Base-by-base conservation (phyloP, 2,329 filamentous ascomycete species). In the Alternaria infectoria region DNA sequence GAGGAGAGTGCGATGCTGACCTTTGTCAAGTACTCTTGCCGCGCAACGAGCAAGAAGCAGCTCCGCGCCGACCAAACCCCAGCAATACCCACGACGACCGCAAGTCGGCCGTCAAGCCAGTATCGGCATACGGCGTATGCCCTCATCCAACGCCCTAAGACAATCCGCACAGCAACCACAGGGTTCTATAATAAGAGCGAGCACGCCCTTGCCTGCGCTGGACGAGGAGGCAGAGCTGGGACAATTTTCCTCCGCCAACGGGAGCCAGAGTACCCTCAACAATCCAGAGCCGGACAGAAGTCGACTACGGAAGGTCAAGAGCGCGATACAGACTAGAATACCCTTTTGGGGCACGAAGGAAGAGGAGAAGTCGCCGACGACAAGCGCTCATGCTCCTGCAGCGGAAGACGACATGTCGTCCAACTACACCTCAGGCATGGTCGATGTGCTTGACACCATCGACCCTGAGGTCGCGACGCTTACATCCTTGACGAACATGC, bases 391-490 rank as follows among this genome's bases (percentile, higher is more conserved):
- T 26, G 30, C 55, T 15, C 10, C 61, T 11, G 28, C 44, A 26
- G 40, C 57, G 15, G 19, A 40, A 46, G 64, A 68, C 2, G 60
- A 56, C 23, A 45, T 63, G 13, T 63, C 66, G 15, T 66, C 68
- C 57, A 71, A 91, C 64, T 91, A 91, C 71, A 86, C 87, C 25
- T 79, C 85, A 11, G 85, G 87, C 67, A 83, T 92, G 67, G 89
- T 91, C 7, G 89, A 91, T 76, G 80, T 91, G 15, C 80, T 92
- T 54, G 90, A 92, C 79, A 86, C 90, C 30, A 83, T 92, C 67
- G 93, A 96, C 72, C 92, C 93, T 45, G 92, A 96, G 81, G 89
- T 97, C 4, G 89, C 92, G 36, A 93, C 93, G 0, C 82, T 97
- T 4, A 93, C 92, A 0, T 95, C 92, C 13, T 86, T 96, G 10